Evolutionary conservation across 2,329 filamentous ascomycete genomes (phyloP).

Genomic region (Sporothrix globosa): DNA sequence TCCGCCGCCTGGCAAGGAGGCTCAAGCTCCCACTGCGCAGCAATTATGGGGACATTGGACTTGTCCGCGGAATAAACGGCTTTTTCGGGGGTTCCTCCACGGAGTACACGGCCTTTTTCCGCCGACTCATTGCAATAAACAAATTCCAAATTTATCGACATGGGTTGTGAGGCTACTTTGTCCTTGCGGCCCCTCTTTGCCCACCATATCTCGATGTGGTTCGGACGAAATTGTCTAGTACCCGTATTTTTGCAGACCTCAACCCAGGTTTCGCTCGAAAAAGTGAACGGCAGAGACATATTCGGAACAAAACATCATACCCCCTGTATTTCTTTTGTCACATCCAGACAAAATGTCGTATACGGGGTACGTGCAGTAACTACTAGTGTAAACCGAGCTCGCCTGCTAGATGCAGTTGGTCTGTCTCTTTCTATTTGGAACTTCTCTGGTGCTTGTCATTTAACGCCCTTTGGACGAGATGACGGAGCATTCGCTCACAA

Average conservation of each 20-base stretch:
- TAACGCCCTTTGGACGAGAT: not conserved
- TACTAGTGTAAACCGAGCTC: not conserved
- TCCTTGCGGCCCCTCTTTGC: not conserved
- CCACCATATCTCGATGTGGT: conserved; percentile 5
- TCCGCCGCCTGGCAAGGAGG: not conserved
- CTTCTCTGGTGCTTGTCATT: not conserved
- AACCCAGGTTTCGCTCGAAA: not conserved
- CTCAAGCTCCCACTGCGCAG: conserved; percentile 13
- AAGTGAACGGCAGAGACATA: not conserved
- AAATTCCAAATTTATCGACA: not conserved
- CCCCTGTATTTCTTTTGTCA: not conserved
- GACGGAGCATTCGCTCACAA: too few relatives aligned
- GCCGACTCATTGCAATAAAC: not conserved
- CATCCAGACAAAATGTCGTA: too few relatives aligned
- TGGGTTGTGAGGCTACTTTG: not conserved
- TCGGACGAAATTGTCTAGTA: not conserved
- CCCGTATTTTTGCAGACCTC: not conserved
- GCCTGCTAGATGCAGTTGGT: not conserved
- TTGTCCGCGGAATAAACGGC: not conserved
- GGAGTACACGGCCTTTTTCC: not conserved
- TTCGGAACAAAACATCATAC: not conserved
- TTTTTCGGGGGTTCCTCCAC: not conserved
- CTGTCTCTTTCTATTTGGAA: not conserved
- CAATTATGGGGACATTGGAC: conserved; percentile 9
- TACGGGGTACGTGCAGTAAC: too few relatives aligned